Percentiles rank a stretch among this genome's conserved stretches.
Conservation (phyloP, 2,329 filamentous ascomycete species). For the Ceratocystis cacaofunesta region DNA sequence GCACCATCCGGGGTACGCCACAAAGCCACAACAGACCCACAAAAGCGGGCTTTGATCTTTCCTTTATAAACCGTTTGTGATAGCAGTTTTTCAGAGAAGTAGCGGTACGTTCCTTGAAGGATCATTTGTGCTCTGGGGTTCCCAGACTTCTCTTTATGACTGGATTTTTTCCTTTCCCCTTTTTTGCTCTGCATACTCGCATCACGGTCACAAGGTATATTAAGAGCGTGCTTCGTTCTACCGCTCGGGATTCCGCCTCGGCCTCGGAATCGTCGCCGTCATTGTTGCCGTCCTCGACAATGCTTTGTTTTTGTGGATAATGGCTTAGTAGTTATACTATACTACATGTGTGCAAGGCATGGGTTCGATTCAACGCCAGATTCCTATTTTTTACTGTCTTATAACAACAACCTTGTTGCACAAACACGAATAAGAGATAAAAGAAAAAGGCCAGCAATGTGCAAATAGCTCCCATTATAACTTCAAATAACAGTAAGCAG, state of each 20-base stretch:
- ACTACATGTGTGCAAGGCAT: no score
- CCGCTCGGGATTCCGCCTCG: background rate
- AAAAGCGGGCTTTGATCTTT: background rate
- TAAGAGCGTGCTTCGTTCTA: background rate
- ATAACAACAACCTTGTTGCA: background rate
- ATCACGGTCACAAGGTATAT: background rate
- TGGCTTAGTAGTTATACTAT: background rate
- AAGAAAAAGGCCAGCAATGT: no score
- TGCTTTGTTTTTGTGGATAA: background rate
- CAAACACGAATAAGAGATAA: background rate
- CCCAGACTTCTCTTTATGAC: no score
- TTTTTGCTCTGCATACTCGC: background rate
- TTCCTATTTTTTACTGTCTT: no score
- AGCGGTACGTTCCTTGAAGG: background rate
- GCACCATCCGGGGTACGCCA: background rate
- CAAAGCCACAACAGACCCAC: background rate
- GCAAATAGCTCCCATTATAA: background rate
- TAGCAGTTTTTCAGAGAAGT: background rate
- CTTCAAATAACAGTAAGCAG: background rate
- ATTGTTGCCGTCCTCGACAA: background rate
- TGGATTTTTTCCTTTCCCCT: background rate
- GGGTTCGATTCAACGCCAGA: no score
- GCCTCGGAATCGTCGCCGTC: background rate
- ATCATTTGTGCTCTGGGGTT: no score
- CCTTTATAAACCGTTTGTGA: background rate